These are phyloP conservation scores for Coniochaeta pulveracea DNA, from an alignment of 2,329 filamentous ascomycete species.

Conservation along the genomic window DNA sequence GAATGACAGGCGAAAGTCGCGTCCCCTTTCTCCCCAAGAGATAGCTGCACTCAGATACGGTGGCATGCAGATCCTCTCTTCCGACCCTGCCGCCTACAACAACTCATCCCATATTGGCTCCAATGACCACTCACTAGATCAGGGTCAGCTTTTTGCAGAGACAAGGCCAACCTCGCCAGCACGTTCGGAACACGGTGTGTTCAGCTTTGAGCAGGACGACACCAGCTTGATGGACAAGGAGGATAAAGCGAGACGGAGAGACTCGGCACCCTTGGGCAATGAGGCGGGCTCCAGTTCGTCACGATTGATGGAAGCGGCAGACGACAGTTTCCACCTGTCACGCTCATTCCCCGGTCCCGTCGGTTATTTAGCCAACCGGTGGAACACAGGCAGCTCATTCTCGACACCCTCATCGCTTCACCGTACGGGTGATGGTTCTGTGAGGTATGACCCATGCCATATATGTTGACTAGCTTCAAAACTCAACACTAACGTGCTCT, in stretches of 20 bases:
- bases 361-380: constrained; percentile 44
- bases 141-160: not conserved
- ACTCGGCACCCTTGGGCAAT: not conserved
- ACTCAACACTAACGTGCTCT: constrained; percentile 7
- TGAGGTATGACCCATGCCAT: constrained; percentile 32
- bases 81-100: constrained; percentile 25
- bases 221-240: constrained; percentile 5
- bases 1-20: constrained; percentile 81
- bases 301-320: not conserved
- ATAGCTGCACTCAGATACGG: constrained; percentile 50
- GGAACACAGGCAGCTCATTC: constrained; percentile 41
- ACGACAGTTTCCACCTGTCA: constrained; percentile 13
- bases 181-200: constrained; percentile 2
- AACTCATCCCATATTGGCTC: constrained; percentile 9
- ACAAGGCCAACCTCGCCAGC: not conserved
- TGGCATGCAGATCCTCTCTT: constrained; percentile 38
- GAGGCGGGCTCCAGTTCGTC: not conserved
- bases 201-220: not conserved
- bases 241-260: not conserved
- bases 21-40: constrained; percentile 70
- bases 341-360: constrained; percentile 31
- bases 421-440: constrained; percentile 26
- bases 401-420: constrained; percentile 33
- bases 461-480: not conserved
- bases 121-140: not conserved